Conservation (phyloP, 1,139 yeast genomes). For the Arxiozyma slooffiae region DNA sequence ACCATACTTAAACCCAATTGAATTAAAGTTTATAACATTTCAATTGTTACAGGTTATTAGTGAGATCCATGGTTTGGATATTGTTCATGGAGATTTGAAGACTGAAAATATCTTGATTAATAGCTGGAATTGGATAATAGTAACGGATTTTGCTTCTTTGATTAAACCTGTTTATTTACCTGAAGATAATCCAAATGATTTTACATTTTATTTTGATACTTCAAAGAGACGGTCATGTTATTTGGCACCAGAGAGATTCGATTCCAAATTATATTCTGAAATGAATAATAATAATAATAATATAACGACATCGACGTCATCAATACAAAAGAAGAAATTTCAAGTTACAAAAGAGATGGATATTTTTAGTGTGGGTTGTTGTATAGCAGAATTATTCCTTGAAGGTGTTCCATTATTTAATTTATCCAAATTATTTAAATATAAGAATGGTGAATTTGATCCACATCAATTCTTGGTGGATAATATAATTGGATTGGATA, state of each 20-base stretch:
- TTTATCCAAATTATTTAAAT: constrained; percentile 76
- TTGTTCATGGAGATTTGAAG: constrained; percentile 85
- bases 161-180: constrained; percentile 77
- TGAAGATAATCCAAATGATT: constrained; percentile 91
- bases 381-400: constrained; percentile 74
- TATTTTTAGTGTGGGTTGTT: constrained; percentile 83
- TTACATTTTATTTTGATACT: constrained; percentile 84
- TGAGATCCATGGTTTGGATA: constrained; percentile 51
- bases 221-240: constrained; percentile 82
- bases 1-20: constrained; percentile 75
- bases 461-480: constrained; percentile 43
- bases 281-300: constrained; percentile 12
- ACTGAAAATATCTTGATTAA: constrained; percentile 81
- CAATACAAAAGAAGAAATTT: background rate
- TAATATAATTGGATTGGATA: constrained; percentile 33
- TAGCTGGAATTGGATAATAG: constrained; percentile 77
- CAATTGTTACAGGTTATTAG: constrained; percentile 59
- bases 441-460: constrained; percentile 54
- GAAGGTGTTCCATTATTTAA: constrained; percentile 87
- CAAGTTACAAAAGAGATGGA: constrained; percentile 66
- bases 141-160: constrained; percentile 74
- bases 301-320: no score
- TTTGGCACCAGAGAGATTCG: constrained; percentile 87
- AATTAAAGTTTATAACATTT: constrained; percentile 73
- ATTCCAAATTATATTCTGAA: constrained; percentile 20